Conservation (phyloP, 73 alveolate species). For the Paramecium sexaurelia region DNA sequence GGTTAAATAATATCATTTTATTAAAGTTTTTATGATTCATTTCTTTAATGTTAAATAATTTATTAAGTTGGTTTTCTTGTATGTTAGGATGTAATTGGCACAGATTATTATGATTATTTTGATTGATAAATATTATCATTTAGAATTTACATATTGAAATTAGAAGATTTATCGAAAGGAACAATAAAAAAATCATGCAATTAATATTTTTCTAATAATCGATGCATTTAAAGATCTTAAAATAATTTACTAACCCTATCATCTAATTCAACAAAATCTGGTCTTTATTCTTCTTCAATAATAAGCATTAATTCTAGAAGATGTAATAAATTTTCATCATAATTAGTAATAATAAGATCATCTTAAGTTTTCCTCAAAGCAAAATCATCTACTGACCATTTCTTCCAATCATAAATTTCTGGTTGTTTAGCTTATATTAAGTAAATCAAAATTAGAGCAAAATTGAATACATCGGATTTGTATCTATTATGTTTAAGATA, state of each 20-base stretch:
- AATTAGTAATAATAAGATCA: neutral
- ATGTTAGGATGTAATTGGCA: neutral
- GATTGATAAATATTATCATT: neutral
- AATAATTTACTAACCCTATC: neutral
- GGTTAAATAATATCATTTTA: neutral
- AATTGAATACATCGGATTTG: slow-evolving; percentile 41
- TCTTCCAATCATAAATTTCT: slow-evolving; percentile 38
- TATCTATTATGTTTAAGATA: slow-evolving; percentile 17
- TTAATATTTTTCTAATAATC: neutral
- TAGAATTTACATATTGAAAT: neutral
- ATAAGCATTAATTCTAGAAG: neutral
- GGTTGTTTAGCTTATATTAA: neutral
- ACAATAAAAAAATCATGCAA: neutral
- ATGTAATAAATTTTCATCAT: neutral
- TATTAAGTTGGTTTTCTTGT: neutral
- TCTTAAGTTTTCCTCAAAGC: neutral
- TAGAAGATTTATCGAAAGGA: neutral
- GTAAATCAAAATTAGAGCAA: neutral
- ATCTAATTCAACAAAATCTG: neutral
- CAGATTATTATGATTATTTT: neutral
- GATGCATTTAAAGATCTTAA: neutral
- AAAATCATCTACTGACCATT: neutral
- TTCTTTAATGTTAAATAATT: no score
- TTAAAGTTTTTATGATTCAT: neutral
- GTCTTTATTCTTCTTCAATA: neutral